A percentile compares a stretch with the other conserved stretches of the same genome.
Evolutionary conservation across 164 flowering plant genomes (phyloP).

Genomic region (Aristolochia californica): DNA sequence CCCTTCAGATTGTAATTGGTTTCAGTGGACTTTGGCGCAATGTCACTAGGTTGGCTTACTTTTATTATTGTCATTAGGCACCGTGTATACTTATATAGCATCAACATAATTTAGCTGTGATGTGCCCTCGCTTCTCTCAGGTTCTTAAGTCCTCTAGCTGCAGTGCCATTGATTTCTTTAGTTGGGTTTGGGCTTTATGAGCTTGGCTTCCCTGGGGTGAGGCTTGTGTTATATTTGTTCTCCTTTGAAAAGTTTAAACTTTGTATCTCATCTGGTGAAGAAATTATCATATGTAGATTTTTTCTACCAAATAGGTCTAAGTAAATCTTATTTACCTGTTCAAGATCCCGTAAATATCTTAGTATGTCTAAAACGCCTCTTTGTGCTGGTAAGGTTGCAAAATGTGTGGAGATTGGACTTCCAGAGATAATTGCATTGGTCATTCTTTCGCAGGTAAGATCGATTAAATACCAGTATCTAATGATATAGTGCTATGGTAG

Average conservation of each 20-base stretch:
- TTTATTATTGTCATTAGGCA: not conserved
- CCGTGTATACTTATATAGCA: not conserved
- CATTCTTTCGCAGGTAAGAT: slow-evolving; percentile 66
- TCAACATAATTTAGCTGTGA: not conserved
- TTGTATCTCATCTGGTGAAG: not conserved
- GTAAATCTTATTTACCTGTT: too few relatives aligned
- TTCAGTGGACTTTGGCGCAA: slow-evolving; percentile 97
- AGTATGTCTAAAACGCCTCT: slow-evolving; percentile 1
- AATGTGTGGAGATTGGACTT: slow-evolving; percentile 84
- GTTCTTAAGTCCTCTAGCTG: slow-evolving; percentile 79
- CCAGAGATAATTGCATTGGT: slow-evolving; percentile 65
- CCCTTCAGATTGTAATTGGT: slow-evolving; percentile 75
- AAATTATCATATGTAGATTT: not conserved
- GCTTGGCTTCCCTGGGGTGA: slow-evolving; percentile 82
- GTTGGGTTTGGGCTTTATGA: slow-evolving; percentile 84
- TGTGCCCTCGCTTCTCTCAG: slow-evolving; percentile 20
- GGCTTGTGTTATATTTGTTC: slow-evolving; percentile 5
- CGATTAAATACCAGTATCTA: not conserved
- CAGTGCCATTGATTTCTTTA: slow-evolving; percentile 74
- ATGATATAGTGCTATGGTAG: not conserved
- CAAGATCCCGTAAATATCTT: not conserved
- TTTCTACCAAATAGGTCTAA: not conserved
- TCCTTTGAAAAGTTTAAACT: not conserved
- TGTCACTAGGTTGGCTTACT: slow-evolving; percentile 48
- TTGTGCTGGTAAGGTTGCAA: slow-evolving; percentile 45